Percentiles rank a stretch among this genome's conserved stretches.
These are phyloP conservation scores for Psilocybe subaeruginosa DNA, from an alignment of 768 basidiomycete genomes.

Conservation along the genomic window DNA sequence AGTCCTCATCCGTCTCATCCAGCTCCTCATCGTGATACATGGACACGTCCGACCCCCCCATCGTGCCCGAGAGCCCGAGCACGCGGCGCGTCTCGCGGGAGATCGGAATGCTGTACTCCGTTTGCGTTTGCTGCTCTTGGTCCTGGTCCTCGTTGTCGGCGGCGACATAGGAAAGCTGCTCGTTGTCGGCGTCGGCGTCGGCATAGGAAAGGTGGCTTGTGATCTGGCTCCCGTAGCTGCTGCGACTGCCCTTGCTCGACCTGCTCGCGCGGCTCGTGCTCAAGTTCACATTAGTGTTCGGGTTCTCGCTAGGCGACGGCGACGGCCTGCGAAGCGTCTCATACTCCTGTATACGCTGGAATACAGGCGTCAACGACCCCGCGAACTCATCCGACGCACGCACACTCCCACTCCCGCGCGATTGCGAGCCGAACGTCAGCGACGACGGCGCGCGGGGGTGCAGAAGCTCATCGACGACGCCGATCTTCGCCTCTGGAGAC, in stretches of 20 bases:
- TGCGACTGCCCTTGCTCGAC: constrained; percentile 18
- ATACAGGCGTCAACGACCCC: constrained; percentile 35
- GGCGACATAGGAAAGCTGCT: not conserved
- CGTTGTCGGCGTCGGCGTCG: not conserved
- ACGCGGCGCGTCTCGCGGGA: constrained; percentile 53
- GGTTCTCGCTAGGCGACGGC: not conserved
- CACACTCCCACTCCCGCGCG: constrained; percentile 13
- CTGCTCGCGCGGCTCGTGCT: not conserved
- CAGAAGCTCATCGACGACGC: not conserved
- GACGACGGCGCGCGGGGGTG: constrained; percentile 42
- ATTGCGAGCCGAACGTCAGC: constrained; percentile 37
- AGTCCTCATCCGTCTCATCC: constrained; percentile 67
- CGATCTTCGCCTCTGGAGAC: constrained; percentile 26
- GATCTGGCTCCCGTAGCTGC: constrained; percentile 21
- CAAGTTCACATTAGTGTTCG: not conserved
- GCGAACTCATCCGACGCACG: constrained; percentile 16
- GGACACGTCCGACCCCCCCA: constrained; percentile 62
- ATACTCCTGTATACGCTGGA: constrained; percentile 31
- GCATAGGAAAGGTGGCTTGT: not conserved
- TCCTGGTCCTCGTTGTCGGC: constrained; percentile 1
- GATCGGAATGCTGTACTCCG: constrained; percentile 18
- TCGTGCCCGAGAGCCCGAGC: constrained; percentile 68
- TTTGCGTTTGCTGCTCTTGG: too few species aligned
- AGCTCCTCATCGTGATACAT: constrained; percentile 42
- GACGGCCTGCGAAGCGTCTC: not conserved